A percentile compares a stretch with the other conserved stretches of the same genome.
Evolutionary conservation across 805 yeast species (phyloP).

Genomic region (Ogataea glucozyma): DNA sequence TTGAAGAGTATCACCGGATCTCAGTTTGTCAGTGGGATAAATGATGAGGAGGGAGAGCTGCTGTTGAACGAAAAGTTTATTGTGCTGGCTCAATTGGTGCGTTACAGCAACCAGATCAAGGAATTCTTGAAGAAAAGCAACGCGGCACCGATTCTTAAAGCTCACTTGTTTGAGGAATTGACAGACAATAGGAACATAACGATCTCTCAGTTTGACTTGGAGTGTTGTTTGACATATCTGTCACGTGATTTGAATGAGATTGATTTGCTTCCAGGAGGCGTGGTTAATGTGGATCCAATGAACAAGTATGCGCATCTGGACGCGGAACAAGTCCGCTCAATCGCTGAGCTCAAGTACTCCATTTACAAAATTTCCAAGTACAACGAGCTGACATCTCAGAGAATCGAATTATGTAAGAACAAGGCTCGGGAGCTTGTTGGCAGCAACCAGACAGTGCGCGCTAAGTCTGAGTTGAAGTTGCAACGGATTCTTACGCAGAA

Average conservation of each 20-base stretch:
- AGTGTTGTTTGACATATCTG: conserved; percentile 26
- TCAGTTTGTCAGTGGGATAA: conserved; percentile 10
- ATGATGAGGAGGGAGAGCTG: conserved; percentile 21
- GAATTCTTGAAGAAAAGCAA: conserved; percentile 3
- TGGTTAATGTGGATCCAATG: neutral
- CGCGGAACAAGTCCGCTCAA: conserved; percentile 22
- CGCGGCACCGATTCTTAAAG: conserved; percentile 16
- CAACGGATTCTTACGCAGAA: conserved; percentile 27
- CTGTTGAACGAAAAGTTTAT: conserved; percentile 23
- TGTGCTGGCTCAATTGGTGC: conserved; percentile 17
- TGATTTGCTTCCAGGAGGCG: conserved; percentile 4
- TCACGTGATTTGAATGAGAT: conserved; percentile 19
- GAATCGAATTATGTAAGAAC: conserved; percentile 14
- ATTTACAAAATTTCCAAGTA: conserved; percentile 25
- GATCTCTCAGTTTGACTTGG: conserved; percentile 22
- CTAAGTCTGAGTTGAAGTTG: conserved; percentile 27
- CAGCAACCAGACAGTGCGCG: conserved; percentile 21
- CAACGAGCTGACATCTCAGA: conserved; percentile 17
- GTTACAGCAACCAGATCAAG: conserved; percentile 14
- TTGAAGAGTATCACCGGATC: neutral
- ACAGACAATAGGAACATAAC: neutral
- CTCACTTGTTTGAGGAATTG: conserved; percentile 17
- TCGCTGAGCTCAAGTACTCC: conserved; percentile 32
- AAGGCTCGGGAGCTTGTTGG: conserved; percentile 18
- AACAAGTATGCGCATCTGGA: conserved; percentile 14